Conservation (phyloP, 345 rosid species). For the Limnanthes douglasii region DNA sequence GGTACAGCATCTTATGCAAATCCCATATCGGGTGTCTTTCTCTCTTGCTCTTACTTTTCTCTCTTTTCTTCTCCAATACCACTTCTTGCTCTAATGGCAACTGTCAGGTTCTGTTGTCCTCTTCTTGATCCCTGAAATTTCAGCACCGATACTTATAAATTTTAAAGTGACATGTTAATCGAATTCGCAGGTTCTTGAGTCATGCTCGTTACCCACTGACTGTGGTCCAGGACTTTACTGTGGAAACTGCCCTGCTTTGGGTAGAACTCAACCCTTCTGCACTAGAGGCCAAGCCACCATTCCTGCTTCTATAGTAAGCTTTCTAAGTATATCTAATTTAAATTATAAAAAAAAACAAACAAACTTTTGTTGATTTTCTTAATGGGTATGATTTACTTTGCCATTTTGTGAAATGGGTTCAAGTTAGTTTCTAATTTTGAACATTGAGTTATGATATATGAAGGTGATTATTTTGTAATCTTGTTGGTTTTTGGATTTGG, state of each 20-base stretch:
- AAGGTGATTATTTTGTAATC: too few relatives aligned
- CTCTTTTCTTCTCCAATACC: conserved; percentile 17
- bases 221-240: conserved; percentile 73
- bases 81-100: conserved; percentile 44
- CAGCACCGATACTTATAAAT: conserved; percentile 1
- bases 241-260: conserved; percentile 73
- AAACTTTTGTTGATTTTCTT: too few relatives aligned
- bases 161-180: conserved; percentile 9
- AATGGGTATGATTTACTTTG: too few relatives aligned
- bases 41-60: conserved; percentile 22
- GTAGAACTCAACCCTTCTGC: conserved; percentile 60
- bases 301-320: conserved; percentile 61
- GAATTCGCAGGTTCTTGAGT: conserved; percentile 43
- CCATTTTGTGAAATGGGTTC: too few relatives aligned
- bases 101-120: conserved; percentile 38
- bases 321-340: too few relatives aligned
- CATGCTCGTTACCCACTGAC: conserved; percentile 48
- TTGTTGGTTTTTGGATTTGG: too few relatives aligned
- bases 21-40: conserved; percentile 12
- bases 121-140: conserved; percentile 11
- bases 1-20: conserved; percentile 37
- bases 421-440: too few relatives aligned
- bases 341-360: too few relatives aligned
- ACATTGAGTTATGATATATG: too few relatives aligned
- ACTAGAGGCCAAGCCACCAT: conserved; percentile 75